Evolutionary conservation across 2,329 filamentous ascomycete species (phyloP), one percentile per base, ranked within the genome.

Genomic region (Verticillium nubilum): DNA sequence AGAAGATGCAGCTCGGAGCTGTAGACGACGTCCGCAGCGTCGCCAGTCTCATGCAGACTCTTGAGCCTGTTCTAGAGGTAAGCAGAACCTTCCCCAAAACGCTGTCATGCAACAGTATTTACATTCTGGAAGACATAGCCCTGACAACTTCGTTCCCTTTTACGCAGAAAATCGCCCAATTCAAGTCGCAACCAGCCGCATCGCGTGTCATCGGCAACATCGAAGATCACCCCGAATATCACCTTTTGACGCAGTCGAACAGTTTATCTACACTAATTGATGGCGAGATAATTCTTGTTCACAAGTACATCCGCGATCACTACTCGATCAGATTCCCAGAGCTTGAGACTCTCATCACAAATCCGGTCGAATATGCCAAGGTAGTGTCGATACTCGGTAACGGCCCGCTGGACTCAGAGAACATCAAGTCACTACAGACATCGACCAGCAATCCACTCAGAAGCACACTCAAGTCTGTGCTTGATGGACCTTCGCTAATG

Each of bases 291-390:
- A 90, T 90, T 33, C 84, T 95, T 7, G 91, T 98, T 25, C 95
- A 99, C 80, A 99, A 99, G 76, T 96, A 92, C 73, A 92, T 97
- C 61, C 86, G 94, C 69, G 95, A 99, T 69, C 92, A 97, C 75
- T 99, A 99, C 77, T 97, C 93, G 10, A 83, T 90, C 19, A 86
- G 94, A 62, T 99, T 98, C 69, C 94, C 95, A 0, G 94, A 97
- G 74, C 84, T 99, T 47, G 95, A 99, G 73, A 84, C 84, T 23
- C 84, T 99, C 33, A 89, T 99, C 61, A 92, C 91, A 60, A 97
- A 94, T 68, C 92, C 95, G 1, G 82, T 98, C 56, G 92, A 97
- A 71, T 99, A 97, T 76, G 92, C 94, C 28, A 97, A 96, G 77
- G 91, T 95, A 0, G 95, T 98, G 9, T 88, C 91, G 3, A 96